A percentile compares a stretch with the other conserved stretches of the same genome.
Evolutionary conservation across 495 filamentous ascomycete species (phyloP).

Genomic region (Penicillium salamii): DNA sequence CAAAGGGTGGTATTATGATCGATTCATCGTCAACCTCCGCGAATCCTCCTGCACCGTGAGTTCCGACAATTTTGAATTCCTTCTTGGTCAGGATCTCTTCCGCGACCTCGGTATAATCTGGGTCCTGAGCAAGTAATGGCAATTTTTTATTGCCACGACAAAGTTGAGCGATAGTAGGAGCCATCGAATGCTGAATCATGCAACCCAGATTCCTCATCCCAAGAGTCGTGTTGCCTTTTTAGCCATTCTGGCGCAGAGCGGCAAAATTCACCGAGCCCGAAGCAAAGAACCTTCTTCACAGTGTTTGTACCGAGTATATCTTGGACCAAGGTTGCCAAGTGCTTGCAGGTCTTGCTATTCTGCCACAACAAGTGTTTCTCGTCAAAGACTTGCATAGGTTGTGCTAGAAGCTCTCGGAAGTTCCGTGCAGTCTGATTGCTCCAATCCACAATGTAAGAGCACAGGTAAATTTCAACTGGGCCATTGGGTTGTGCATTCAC

Average conservation of each 20-base stretch:
- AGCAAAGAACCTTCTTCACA: slow-evolving; percentile 39
- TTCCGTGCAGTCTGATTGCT: slow-evolving; percentile 30
- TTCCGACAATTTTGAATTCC: slow-evolving; percentile 35
- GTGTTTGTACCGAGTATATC: slow-evolving; percentile 23
- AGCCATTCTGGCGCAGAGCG: slow-evolving; percentile 29
- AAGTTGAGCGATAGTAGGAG: slow-evolving; percentile 32
- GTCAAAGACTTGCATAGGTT: slow-evolving; percentile 32
- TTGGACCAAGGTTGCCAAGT: slow-evolving; percentile 24
- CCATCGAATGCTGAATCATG: slow-evolving; percentile 33
- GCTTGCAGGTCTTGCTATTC: slow-evolving; percentile 28
- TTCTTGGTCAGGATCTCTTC: slow-evolving; percentile 30
- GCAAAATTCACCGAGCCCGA: slow-evolving; percentile 37
- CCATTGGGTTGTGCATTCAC: slow-evolving; percentile 25
- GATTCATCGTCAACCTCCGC: slow-evolving; percentile 35
- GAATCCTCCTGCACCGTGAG: slow-evolving; percentile 38
- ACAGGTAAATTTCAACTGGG: slow-evolving; percentile 31
- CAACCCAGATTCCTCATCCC: slow-evolving; percentile 24
- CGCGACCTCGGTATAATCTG: slow-evolving; percentile 29
- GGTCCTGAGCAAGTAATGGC: slow-evolving; percentile 30
- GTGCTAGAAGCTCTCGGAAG: slow-evolving; percentile 30
- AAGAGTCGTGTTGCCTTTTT: slow-evolving; percentile 24
- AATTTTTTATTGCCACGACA: slow-evolving; percentile 24
- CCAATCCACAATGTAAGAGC: slow-evolving; percentile 39
- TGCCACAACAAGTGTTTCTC: slow-evolving; percentile 28
- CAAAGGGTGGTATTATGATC: slow-evolving; percentile 33